Conservation (phyloP, 2,329 filamentous ascomycete genomes). For the Penicillium sp. region DNA sequence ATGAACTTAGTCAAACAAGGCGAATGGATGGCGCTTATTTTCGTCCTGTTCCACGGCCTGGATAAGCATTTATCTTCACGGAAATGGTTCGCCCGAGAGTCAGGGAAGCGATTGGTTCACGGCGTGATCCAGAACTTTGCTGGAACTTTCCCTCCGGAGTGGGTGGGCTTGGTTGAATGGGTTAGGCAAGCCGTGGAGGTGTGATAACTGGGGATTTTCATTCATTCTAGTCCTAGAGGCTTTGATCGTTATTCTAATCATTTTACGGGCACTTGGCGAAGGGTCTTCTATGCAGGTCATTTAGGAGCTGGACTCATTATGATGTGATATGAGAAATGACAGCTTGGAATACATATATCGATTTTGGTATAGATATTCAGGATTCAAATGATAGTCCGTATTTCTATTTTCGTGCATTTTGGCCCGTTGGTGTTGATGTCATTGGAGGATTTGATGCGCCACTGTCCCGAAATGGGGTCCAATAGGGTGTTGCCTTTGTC, state of each 20-base stretch:
- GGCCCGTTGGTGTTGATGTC: not conserved
- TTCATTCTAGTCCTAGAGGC: not conserved
- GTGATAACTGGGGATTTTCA: not conserved
- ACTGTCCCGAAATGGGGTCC: not conserved
- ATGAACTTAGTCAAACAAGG: slow-evolving; percentile 6
- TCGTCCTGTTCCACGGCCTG: slow-evolving; percentile 11
- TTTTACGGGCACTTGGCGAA: not conserved
- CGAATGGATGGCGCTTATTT: slow-evolving; percentile 10
- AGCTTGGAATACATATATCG: not conserved
- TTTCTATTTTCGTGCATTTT: not conserved
- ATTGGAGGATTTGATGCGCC: not conserved
- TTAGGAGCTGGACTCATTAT: not conserved
- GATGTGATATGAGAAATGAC: not conserved
- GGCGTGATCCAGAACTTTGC: slow-evolving; percentile 6
- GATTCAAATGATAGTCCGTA: not conserved
- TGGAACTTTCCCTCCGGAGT: slow-evolving; percentile 4
- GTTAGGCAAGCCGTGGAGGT: slow-evolving; percentile 5
- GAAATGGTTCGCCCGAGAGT: slow-evolving; percentile 10
- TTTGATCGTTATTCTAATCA: not conserved
- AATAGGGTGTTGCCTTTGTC: not conserved
- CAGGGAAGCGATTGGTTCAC: slow-evolving; percentile 6
- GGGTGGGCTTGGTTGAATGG: slow-evolving; percentile 5
- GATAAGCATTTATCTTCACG: slow-evolving; percentile 8
- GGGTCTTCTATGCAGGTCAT: not conserved
- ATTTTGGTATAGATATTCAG: too few relatives aligned